phyloP scores from a whole-genome alignment of 176 grass and related monocot genomes.

The Olyra latifolia region DNA sequence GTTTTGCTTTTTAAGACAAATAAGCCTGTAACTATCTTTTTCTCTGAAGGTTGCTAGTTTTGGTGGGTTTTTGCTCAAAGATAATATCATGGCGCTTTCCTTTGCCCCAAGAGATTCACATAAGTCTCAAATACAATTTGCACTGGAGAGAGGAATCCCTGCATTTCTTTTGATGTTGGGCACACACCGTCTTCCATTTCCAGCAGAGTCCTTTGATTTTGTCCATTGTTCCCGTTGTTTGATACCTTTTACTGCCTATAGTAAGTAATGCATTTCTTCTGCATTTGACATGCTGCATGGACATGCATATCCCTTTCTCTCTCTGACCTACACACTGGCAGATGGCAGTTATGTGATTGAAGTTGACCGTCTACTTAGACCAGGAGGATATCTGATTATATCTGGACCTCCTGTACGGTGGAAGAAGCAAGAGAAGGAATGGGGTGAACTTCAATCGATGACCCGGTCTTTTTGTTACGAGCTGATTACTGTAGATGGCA shows the following conservation, averaged over 20 bases:
- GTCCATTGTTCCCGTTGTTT: slow-evolving; percentile 90
- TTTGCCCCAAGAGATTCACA: slow-evolving; percentile 98
- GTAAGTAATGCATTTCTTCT: slow-evolving; percentile 50
- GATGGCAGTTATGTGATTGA: slow-evolving; percentile 95
- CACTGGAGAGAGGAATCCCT: slow-evolving; percentile 89
- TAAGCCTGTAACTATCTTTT: slow-evolving; percentile 17
- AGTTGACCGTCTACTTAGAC: slow-evolving; percentile 82
- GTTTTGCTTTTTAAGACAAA: slow-evolving; percentile 11
- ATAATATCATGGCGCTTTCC: slow-evolving; percentile 83
- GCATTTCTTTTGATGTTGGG: slow-evolving; percentile 92
- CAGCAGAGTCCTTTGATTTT: slow-evolving; percentile 82
- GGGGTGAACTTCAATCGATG: slow-evolving; percentile 63
- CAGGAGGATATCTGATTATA: slow-evolving; percentile 85
- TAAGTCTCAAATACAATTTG: slow-evolving; percentile 98
- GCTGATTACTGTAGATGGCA: slow-evolving; percentile 68
- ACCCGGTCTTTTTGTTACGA: slow-evolving; percentile 66
- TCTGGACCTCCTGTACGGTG: slow-evolving; percentile 81
- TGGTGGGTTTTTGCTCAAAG: slow-evolving; percentile 85
- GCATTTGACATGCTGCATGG: slow-evolving; percentile 4
- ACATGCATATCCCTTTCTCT: not conserved
- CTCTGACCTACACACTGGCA: slow-evolving; percentile 40
- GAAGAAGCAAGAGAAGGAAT: slow-evolving; percentile 83
- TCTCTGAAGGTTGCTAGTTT: slow-evolving; percentile 88
- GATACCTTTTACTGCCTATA: slow-evolving; percentile 87
- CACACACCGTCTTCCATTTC: slow-evolving; percentile 74